These are phyloP conservation scores for Starmera amethionina DNA, from an alignment of 805 yeast species.

Conservation along the genomic window DNA sequence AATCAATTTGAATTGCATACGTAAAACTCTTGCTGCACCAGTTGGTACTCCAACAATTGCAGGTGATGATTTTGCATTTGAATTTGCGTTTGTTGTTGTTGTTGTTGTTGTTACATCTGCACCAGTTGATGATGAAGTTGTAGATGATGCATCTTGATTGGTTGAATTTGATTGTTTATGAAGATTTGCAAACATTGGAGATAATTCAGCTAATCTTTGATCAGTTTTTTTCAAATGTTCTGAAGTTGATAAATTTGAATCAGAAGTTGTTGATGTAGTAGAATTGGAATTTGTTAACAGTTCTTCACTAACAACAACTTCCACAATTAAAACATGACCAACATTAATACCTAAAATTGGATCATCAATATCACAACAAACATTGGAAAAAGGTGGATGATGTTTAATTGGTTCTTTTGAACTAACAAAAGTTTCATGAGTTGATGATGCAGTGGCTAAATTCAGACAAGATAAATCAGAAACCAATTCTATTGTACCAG, in stretches of 20 bases:
- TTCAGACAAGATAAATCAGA: conserved; percentile 58
- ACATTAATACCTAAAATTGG: conserved; percentile 71
- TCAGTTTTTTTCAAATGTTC: conserved; percentile 15
- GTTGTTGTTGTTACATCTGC: conserved; percentile 4
- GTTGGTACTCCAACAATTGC: conserved; percentile 59
- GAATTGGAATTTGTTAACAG: conserved; percentile 33
- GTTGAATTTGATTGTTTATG: conserved; percentile 11
- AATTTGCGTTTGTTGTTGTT: conserved; percentile 5
- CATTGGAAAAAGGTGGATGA: conserved; percentile 28
- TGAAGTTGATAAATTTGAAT: conserved; percentile 10
- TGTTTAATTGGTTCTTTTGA: conserved; percentile 27
- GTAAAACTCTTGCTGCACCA: conserved; percentile 86
- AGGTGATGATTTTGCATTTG: conserved; percentile 3
- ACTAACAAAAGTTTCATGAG: conserved; percentile 34
- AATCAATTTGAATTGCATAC: conserved; percentile 87
- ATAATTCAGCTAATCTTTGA: conserved; percentile 32
- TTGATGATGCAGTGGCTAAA: conserved; percentile 42
- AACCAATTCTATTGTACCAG: conserved; percentile 72
- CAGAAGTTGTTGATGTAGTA: conserved; percentile 23
- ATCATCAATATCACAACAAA: conserved; percentile 76
- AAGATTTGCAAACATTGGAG: conserved; percentile 32
- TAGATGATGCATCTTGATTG: conserved; percentile 15
- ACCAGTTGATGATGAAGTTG: conserved; percentile 2
- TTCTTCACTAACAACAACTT: conserved; percentile 93
- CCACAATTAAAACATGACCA: conserved; percentile 69